Base-by-base conservation (phyloP, 306 rosid genomes). In the Trifolium subterraneum region DNA sequence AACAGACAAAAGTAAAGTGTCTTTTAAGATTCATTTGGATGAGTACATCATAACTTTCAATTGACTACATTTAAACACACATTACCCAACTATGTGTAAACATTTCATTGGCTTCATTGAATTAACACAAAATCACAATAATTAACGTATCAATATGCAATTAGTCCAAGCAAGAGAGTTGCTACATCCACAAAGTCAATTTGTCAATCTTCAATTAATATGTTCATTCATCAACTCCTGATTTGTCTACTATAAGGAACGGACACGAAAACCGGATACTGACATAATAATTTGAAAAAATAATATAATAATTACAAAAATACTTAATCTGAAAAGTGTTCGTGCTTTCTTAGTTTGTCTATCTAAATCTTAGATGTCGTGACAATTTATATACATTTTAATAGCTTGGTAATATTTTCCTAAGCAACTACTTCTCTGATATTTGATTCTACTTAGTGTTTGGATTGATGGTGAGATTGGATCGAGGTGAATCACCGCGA, bases 11-110 rank as follows among this genome's bases (percentile, higher is more conserved):
- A 72, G 67, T 54, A 83, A 84, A 77, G 84, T 10, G 9, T 52
- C 84, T 77, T 83, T 84, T 68, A 45, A 45, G 80, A 77, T 84
- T 83, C 84, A 61, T 44, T 45, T 27, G 39, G 33, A 70, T 58
- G 59, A 79, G 69, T 14, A 59, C 68, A 56, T 48, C 45, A 12
- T 52, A 38, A 70, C 82, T 64, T 74, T 78, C 19, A 33, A 42
- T 48, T 55, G 55, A 73, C 55, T 62, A 73, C 52, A 77, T 77
- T 48, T 61, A 56, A 61, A 68, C 61, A 68, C 50, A 38, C 10
- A 59, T 59, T 29, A 29, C 20, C 41, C 71, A 76, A 39, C 58
- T 44, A 55, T 66, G 72, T 71, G 73, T 55, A 47, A 47, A 63
- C 82, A 68, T 63, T 73, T 27, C 6, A 77, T 64, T 44, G 7